Evolutionary conservation across 78 protist genomes (phyloP), one percentile per base, ranked within the genome.

Genomic region (Monocercomonoides exilis): DNA sequence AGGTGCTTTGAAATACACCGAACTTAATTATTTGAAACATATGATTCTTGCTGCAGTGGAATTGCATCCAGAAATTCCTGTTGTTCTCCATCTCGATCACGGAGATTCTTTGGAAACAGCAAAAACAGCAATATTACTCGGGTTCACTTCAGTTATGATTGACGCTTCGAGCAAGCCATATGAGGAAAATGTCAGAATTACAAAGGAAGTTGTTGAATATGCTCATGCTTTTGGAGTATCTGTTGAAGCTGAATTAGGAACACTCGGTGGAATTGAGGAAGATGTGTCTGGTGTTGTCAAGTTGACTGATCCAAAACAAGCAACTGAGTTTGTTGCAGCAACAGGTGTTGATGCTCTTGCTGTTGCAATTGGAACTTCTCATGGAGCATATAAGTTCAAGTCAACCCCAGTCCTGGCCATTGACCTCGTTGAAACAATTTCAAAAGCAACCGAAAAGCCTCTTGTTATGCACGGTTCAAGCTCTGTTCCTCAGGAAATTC

Each of bases 61-160:
- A 79, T n/a, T 44, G 6, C 6, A 89, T 87, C 91, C 91, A 80
- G 45, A 84, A 21, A 84, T 89, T 46, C 91, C 91, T 6, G 42
- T 89, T 32, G 34, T 6, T 38, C 34, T 89, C 2, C 91, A 89
- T 41, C 87, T 84, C 5, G 91, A 89, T 82, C 91, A 89, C 87
- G 91, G 91, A 43, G 87, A 89, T 46, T 77, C 0, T 29, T 0
- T 44, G 1, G 91, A 84, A 34, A 3, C 91, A 54, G 3, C 1
- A 2, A 1, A 29, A 54, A n/a, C 43, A 5, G 86, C 87, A 44
- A 84, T 84, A 11, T 45, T n/a, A 38, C 63, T 64, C 82, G 91
- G 91, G 70, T 89, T 89, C 91, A 89, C 91, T 35, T 89, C 91
- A 1, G 87, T 89, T 80, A 89, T 89, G 91, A 89, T 89, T 45